Base-by-base conservation (phyloP, 192 early-diverging fungal species). In the Podochytrium sp. region DNA sequence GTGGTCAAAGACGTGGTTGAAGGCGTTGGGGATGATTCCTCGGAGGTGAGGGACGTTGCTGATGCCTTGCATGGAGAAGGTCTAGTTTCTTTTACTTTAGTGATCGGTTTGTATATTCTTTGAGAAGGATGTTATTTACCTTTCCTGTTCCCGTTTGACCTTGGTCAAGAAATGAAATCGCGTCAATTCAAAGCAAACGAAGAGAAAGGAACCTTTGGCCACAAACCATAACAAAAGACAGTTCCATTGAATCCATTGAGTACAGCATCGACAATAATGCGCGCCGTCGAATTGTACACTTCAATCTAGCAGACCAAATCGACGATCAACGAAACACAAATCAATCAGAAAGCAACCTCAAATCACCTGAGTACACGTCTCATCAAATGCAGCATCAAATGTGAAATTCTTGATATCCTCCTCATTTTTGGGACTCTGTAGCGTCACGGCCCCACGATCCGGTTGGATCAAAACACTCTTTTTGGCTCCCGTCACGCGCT, bases 241-340 rank as follows among this genome's bases (percentile, higher is more conserved):
- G 88, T 90, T 35, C 88, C 88, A 71, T 90, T 90, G 78, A 88
- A 90, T 2, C 88, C 88, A 25, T 79, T 75, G 23, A 90, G 68
- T 1, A 81, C 88, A 23, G 86, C 78, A 52, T 90, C 88, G 3
- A 90, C 84, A 58, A 90, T 90, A 14, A 65, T 64, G 29, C 85
- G 23, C 6, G 88, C 88, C 0, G 87, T 89, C n/a, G 66, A 64
- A 42, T 87, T 85, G 73, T 90, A 90, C 12, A 90, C 88, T 49
- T 87, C 80, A 27, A 78, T 51, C 85, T 86, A 55, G n/a, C n/a
- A n/a, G n/a, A n/a, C n/a, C n/a, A n/a, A n/a, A n/a, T n/a, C n/a
- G n/a, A 2, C 14, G 20, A 65, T 23, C 6, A 18, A 12, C 55
- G 6, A 1, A 12, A 33, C n/a, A 66, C 50, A 66, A 60, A 41